These are phyloP conservation scores for Coccinonectria pachysandricola DNA, from an alignment of 2,329 filamentous ascomycete genomes.

Conservation along the genomic window DNA sequence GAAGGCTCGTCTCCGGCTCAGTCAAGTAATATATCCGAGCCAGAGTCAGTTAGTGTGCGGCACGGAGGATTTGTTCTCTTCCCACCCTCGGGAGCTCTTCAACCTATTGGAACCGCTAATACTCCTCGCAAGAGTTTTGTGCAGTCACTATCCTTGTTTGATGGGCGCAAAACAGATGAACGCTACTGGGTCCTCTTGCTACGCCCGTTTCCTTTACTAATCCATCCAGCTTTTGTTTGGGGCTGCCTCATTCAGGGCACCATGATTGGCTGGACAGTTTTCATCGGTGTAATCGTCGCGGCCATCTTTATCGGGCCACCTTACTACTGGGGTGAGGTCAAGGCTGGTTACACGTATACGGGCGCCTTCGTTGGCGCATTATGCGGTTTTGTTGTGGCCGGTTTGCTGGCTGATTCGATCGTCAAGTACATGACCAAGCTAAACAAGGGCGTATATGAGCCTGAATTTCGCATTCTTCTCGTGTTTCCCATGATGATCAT, in stretches of 20 bases:
- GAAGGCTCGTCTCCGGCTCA: slow-evolving; percentile 2
- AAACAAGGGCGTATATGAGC: slow-evolving; percentile 80
- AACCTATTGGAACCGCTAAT: slow-evolving; percentile 24
- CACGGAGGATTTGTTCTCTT: slow-evolving; percentile 20
- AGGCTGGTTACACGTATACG: slow-evolving; percentile 79
- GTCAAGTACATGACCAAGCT: slow-evolving; percentile 58
- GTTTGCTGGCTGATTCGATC: slow-evolving; percentile 61
- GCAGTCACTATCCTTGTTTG: slow-evolving; percentile 59
- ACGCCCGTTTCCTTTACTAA: slow-evolving; percentile 73
- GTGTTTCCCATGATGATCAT: slow-evolving; percentile 74
- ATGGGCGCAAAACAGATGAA: slow-evolving; percentile 73
- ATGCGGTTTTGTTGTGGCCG: slow-evolving; percentile 65
- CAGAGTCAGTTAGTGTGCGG: slow-evolving; percentile 1
- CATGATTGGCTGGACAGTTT: slow-evolving; percentile 91
- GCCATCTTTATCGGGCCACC: slow-evolving; percentile 72
- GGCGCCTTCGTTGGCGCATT: slow-evolving; percentile 79
- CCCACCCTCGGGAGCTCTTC: slow-evolving; percentile 22
- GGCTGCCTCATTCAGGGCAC: slow-evolving; percentile 70
- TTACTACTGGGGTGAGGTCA: slow-evolving; percentile 69
- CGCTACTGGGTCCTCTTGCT: slow-evolving; percentile 52
- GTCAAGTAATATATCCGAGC: slow-evolving; percentile 1
- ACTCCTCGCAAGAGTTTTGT: slow-evolving; percentile 46
- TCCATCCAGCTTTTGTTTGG: slow-evolving; percentile 82
- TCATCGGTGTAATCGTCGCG: slow-evolving; percentile 77
- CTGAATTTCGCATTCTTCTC: slow-evolving; percentile 78